These are phyloP conservation scores for Delphinella strobiligena DNA, from an alignment of 2,329 filamentous ascomycete genomes.

Conservation along the genomic window DNA sequence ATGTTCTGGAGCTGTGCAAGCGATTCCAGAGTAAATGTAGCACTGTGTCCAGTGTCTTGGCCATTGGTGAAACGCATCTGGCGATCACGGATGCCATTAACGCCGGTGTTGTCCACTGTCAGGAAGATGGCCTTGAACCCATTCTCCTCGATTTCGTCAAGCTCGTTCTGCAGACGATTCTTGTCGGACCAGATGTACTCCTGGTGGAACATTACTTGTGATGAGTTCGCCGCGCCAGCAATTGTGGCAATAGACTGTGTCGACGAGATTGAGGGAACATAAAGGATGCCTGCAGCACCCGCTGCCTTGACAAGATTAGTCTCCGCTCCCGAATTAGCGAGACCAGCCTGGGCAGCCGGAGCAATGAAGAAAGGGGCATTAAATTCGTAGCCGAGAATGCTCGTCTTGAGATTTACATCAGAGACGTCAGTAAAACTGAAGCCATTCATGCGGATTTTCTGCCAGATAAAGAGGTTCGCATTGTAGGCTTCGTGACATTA, in stretches of 20 bases:
- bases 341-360: conserved; percentile 83
- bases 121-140: conserved; percentile 30
- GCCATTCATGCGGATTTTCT: conserved; percentile 16
- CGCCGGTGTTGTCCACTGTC: conserved; percentile 28
- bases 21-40: conserved; percentile 24
- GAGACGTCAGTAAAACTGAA: conserved; percentile 16
- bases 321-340: conserved; percentile 65
- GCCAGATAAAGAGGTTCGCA: conserved; percentile 16
- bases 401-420: conserved; percentile 40
- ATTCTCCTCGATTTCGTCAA: conserved; percentile 19
- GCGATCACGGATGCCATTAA: conserved; percentile 25
- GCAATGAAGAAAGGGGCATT: conserved; percentile 88
- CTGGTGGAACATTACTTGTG: conserved; percentile 29
- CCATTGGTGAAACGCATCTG: conserved; percentile 21
- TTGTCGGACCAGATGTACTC: conserved; percentile 25
- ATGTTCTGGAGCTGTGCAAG: conserved; percentile 24
- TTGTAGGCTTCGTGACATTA: conserved; percentile 11
- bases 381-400: conserved; percentile 76
- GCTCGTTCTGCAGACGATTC: conserved; percentile 19
- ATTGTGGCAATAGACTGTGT: conserved; percentile 23
- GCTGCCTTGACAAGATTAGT: conserved; percentile 39
- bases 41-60: conserved; percentile 19
- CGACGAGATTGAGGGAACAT: conserved; percentile 32
- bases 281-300: conserved; percentile 36
- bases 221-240: conserved; percentile 26